A percentile compares a stretch with the other conserved stretches of the same genome.
Evolutionary conservation across 2,329 filamentous ascomycete species (phyloP).

Genomic region (Talaromyces islandicus): DNA sequence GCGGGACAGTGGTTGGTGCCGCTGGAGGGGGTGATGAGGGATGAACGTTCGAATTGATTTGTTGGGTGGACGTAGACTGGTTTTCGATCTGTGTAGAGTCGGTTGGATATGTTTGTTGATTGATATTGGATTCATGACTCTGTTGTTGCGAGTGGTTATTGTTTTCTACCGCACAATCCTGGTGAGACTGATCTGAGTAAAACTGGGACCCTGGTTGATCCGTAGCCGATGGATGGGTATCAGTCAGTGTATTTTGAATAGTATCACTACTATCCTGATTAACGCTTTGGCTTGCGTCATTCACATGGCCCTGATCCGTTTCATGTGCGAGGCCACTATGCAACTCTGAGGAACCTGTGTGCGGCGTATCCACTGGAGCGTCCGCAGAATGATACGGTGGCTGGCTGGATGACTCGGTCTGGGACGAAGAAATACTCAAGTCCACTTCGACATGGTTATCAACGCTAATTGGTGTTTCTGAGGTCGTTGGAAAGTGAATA

Average conservation of each 20-base stretch:
- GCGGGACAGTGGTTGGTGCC: neutral
- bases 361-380: neutral
- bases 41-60: neutral
- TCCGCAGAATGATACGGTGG: neutral
- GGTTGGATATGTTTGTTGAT: neutral
- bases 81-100: neutral
- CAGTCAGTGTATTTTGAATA: neutral
- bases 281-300: neutral
- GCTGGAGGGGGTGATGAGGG: neutral
- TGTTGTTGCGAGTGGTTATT: neutral
- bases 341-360: neutral
- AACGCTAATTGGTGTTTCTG: neutral
- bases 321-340: neutral
- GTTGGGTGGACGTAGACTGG: neutral
- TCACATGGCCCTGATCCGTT: neutral
- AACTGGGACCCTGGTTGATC: neutral
- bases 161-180: neutral
- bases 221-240: neutral
- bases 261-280: neutral
- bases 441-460: neutral
- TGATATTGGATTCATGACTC: neutral
- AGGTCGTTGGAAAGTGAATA: neutral
- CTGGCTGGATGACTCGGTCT: neutral
- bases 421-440: neutral
- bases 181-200: neutral